These are phyloP conservation scores for Ascoidea asiatica DNA, from an alignment of 805 yeast genomes.

Conservation along the genomic window DNA sequence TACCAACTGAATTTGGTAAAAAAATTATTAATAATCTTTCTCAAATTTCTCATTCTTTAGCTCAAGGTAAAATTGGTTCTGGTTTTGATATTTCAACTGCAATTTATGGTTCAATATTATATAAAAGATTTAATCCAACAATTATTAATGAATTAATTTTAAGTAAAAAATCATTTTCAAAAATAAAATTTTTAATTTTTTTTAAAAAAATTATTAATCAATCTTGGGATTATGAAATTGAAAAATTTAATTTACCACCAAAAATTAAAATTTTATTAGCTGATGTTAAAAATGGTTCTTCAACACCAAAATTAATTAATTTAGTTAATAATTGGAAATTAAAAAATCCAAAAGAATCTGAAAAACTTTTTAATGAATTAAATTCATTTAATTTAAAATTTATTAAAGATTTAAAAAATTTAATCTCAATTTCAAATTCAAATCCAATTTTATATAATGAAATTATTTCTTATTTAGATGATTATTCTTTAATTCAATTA, in stretches of 20 bases:
- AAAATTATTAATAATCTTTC: conserved; percentile 64
- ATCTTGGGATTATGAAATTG: conserved; percentile 49
- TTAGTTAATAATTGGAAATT: conserved; percentile 62
- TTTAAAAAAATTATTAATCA: conserved; percentile 25
- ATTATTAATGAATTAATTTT: conserved; percentile 24
- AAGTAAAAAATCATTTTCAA: conserved; percentile 16
- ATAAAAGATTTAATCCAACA: conserved; percentile 58
- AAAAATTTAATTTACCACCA: conserved; percentile 50
- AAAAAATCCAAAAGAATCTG: conserved; percentile 34
- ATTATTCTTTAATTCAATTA: conserved; percentile 9
- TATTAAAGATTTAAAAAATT: conserved; percentile 29
- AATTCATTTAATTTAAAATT: conserved; percentile 45
- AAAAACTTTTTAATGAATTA: conserved; percentile 37
- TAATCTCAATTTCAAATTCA: conserved; percentile 25
- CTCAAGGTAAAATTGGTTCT: conserved; percentile 91
- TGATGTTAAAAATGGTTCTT: conserved; percentile 84
- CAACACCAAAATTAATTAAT: conserved; percentile 82
- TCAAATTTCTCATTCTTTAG: conserved; percentile 83
- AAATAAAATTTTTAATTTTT: conserved; percentile 15
- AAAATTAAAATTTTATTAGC: conserved; percentile 75
- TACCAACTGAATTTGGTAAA: conserved; percentile 14
- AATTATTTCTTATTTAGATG: conserved; percentile 5
- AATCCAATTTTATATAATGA: conserved; percentile 19
- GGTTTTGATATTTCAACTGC: conserved; percentile 98
- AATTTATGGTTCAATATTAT: conserved; percentile 75